A percentile compares a stretch with the other conserved stretches of the same genome.
Conservation (phyloP, 345 rosid genomes). For the Boechera stricta region DNA sequence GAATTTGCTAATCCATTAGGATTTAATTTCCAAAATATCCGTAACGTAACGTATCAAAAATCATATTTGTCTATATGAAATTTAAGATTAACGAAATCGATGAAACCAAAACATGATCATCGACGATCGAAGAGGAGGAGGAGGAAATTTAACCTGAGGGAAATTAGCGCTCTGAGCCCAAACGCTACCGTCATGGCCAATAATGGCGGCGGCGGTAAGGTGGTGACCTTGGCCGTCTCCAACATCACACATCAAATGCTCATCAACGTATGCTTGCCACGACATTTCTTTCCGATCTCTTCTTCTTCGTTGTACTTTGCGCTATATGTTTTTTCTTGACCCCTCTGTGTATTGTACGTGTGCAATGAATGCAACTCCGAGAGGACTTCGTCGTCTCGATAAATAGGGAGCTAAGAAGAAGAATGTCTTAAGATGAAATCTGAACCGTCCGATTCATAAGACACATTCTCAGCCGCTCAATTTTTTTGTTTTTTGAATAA, state of each 20-base stretch:
- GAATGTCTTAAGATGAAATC: slow-evolving; percentile 27
- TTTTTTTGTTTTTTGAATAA: neutral
- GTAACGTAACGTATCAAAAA: neutral
- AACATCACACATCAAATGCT: slow-evolving; percentile 87
- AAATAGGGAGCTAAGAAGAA: slow-evolving; percentile 40
- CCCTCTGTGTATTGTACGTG: neutral
- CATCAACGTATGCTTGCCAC: slow-evolving; percentile 94
- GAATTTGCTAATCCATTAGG: no score
- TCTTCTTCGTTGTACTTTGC: neutral
- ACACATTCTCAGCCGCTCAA: slow-evolving; percentile 33
- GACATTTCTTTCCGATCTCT: slow-evolving; percentile 54
- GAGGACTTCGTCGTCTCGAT: slow-evolving; percentile 40
- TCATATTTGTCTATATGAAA: neutral
- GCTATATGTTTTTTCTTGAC: neutral
- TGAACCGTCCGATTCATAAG: slow-evolving; percentile 23
- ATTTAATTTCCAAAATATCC: neutral
- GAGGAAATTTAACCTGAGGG: slow-evolving; percentile 56
- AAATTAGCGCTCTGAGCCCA: slow-evolving; percentile 88
- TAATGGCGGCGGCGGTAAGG: slow-evolving; percentile 75
- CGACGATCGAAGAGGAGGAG: neutral
- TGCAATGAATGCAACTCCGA: slow-evolving; percentile 25
- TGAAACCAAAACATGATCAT: neutral
- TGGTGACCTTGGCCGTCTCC: slow-evolving; percentile 75
- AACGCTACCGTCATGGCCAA: slow-evolving; percentile 84
- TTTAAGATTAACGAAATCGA: neutral